phyloP scores from a whole-genome alignment of 1,139 yeast species.

The Geotrichum siamense region DNA sequence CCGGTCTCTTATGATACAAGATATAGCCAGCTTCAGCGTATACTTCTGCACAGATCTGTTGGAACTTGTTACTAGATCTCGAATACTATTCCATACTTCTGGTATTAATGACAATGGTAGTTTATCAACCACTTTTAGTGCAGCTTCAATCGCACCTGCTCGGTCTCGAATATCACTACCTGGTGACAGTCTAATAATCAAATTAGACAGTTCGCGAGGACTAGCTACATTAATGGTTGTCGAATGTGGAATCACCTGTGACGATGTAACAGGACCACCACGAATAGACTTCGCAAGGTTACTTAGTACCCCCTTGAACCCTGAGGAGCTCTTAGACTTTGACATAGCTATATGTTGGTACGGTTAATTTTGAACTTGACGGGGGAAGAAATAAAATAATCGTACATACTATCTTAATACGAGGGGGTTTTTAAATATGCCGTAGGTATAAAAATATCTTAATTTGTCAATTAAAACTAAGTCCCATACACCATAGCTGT shows the following conservation, averaged over 20 bases:
- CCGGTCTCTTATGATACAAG: neutral
- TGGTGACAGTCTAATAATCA: conserved; percentile 40
- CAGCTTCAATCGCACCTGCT: conserved; percentile 47
- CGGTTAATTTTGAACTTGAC: too few species aligned
- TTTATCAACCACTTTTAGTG: conserved; percentile 46
- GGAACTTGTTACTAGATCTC: conserved; percentile 45
- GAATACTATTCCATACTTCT: conserved; percentile 68
- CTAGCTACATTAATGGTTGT: conserved; percentile 54
- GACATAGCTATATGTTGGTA: conserved; percentile 3
- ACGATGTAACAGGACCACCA: conserved; percentile 34
- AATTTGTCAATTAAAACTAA: too few species aligned
- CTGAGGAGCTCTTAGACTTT: conserved; percentile 6
- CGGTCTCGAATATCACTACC: conserved; percentile 37
- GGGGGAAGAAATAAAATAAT: too few species aligned
- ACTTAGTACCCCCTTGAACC: conserved; percentile 12
- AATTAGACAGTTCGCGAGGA: conserved; percentile 40
- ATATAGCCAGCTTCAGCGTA: neutral
- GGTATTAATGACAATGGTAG: conserved; percentile 54
- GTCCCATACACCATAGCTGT: too few species aligned
- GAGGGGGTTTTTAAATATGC: too few species aligned
- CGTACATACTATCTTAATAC: too few species aligned
- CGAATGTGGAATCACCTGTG: conserved; percentile 33
- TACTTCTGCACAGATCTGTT: conserved; percentile 28
- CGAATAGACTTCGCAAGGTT: conserved; percentile 46
- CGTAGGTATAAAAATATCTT: too few species aligned